Base-by-base conservation (phyloP, 441 rosid genomes). In the Viola pubescens region DNA sequence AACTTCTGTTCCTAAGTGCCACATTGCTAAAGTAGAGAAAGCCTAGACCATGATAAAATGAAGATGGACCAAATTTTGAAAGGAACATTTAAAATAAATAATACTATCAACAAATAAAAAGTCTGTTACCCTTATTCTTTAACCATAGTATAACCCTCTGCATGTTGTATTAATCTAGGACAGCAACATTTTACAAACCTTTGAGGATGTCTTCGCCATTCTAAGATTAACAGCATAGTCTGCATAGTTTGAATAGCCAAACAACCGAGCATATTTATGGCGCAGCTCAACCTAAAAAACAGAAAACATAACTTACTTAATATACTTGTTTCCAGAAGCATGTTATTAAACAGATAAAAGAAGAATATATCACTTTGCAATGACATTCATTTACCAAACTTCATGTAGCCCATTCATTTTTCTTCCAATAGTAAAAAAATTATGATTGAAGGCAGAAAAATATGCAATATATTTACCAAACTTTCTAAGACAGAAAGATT, bases 181-280 rank as follows among this genome's bases (percentile, higher is more conserved):
- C 60, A 65, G 65, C 11, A 42, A 41, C 44, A 53, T 39, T 47
- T 59, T 53, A 67, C 80, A 65, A 54, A 92, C 98, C 97, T 80
- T 92, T 26, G 82, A 70, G 68, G 98, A 82, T 46, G 85, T 80
- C 81, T 84, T 83, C 38, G 94, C 84, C 98, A 92, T 92, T 71
- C 96, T 75, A 62, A 58, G 75, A 69, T 83, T 85, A 77, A 89
- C 82, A 65, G 85, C 83, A 76, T 81, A 89, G 63, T 92, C 95
- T 9, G 96, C 94, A 54, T 80, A 92, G 75, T 83, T 89, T 65
- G 92, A 77, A 82, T 83, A 82, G 64, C 92, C 98, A 75, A 89
- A 83, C 59, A 87, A 70, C 44, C 95, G 80, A 65, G 94, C 92
- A 73, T 81, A 74, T 72, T 82, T 92, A 67, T 87, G 97, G 68